Conservation (phyloP, 2,329 filamentous ascomycete species). For the Cercospora brassicicola region DNA sequence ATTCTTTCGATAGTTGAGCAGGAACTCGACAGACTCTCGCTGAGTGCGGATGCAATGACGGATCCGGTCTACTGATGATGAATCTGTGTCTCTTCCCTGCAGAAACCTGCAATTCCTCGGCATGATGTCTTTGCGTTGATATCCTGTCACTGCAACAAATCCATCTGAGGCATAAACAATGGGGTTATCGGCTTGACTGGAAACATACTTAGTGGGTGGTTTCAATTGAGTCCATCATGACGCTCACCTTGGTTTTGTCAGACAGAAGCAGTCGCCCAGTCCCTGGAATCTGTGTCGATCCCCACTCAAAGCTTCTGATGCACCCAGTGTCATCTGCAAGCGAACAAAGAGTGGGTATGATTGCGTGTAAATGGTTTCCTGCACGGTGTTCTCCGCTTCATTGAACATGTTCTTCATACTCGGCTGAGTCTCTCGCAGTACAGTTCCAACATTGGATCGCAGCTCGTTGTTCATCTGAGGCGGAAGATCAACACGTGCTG, state of each 20-base stretch:
- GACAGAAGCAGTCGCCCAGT: conserved; percentile 59
- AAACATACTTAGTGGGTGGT: background rate
- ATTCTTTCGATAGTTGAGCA: conserved; percentile 55
- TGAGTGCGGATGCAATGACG: conserved; percentile 45
- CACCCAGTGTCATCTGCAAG: conserved; percentile 52
- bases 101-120: conserved; percentile 54
- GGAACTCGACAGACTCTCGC: conserved; percentile 52
- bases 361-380: conserved; percentile 34
- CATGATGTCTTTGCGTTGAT: conserved; percentile 50
- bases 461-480: background rate
- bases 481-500: background rate
- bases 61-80: conserved; percentile 45
- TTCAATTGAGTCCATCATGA: background rate
- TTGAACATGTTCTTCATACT: conserved; percentile 14
- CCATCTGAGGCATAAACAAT: conserved; percentile 54
- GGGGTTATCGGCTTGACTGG: conserved; percentile 50
- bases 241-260: conserved; percentile 52
- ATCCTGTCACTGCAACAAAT: conserved; percentile 56
- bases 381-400: conserved; percentile 22
- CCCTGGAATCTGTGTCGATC: conserved; percentile 52
- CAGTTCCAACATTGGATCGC: background rate
- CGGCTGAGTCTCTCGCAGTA: background rate
- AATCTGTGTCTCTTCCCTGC: conserved; percentile 52
- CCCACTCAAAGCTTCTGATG: conserved; percentile 48
- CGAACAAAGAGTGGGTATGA: conserved; percentile 57